phyloP scores from a whole-genome alignment of 495 filamentous ascomycete genomes.

The Penicillium paxilli region DNA sequence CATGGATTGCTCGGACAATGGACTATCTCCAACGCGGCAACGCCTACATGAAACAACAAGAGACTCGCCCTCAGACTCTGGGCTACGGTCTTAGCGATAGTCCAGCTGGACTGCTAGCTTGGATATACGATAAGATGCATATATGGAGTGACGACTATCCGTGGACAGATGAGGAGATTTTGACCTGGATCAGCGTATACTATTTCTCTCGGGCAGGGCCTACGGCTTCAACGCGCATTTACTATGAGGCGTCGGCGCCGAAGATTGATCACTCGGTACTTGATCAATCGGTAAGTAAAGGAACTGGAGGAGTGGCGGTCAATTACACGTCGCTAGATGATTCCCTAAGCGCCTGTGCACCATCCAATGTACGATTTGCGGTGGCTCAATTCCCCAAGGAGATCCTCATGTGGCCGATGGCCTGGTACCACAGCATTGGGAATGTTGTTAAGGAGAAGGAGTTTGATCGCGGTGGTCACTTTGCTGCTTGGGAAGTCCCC shows the following conservation, averaged over 20 bases:
- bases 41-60: slow-evolving; percentile 47
- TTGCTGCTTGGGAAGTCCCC: slow-evolving; percentile 52
- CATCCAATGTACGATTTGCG: slow-evolving; percentile 36
- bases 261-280: slow-evolving; percentile 5
- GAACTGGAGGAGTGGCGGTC: not conserved
- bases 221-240: slow-evolving; percentile 48
- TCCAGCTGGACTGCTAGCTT: slow-evolving; percentile 52
- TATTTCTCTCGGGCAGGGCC: slow-evolving; percentile 52
- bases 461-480: slow-evolving; percentile 50
- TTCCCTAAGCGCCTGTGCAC: slow-evolving; percentile 15
- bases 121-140: slow-evolving; percentile 58
- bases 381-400: slow-evolving; percentile 48
- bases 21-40: slow-evolving; percentile 39
- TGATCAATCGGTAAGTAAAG: slow-evolving; percentile 8
- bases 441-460: slow-evolving; percentile 42
- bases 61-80: slow-evolving; percentile 51
- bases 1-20: slow-evolving; percentile 27
- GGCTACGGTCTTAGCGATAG: slow-evolving; percentile 51
- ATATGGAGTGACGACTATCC: slow-evolving; percentile 49
- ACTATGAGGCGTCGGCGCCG: slow-evolving; percentile 43
- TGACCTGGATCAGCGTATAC: slow-evolving; percentile 57
- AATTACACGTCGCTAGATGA: slow-evolving; percentile 20
- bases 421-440: slow-evolving; percentile 42
- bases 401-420: slow-evolving; percentile 36
- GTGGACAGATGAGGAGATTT: slow-evolving; percentile 56